Percentiles rank a stretch among this genome's conserved stretches.
These are phyloP conservation scores for Hippophae tibetana DNA, from an alignment of 306 rosid genomes.

Conservation along the genomic window DNA sequence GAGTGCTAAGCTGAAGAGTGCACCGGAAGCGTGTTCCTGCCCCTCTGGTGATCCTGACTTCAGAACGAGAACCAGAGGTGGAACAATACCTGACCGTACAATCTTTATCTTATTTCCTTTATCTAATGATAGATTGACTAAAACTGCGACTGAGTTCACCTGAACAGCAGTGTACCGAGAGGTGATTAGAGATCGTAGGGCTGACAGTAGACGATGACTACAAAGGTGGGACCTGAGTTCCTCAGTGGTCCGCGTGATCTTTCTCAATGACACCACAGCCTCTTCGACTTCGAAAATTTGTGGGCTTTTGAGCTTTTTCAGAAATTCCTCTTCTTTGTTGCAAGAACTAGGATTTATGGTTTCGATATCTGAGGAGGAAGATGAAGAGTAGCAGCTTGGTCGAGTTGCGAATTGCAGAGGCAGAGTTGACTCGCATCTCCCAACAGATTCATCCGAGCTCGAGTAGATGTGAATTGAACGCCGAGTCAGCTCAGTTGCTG, in stretches of 20 bases:
- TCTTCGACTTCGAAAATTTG: constrained; percentile 42
- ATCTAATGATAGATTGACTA: constrained; percentile 71
- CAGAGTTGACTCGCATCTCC: constrained; percentile 25
- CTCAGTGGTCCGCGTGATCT: constrained; percentile 44
- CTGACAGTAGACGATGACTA: constrained; percentile 34
- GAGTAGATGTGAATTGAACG: constrained; percentile 26
- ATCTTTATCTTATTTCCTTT: constrained; percentile 65
- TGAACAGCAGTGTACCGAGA: constrained; percentile 43
- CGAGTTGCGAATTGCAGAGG: constrained; percentile 40
- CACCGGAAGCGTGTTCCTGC: constrained; percentile 81
- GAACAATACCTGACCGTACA: constrained; percentile 83
- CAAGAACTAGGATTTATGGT: constrained; percentile 12
- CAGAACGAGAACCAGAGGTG: constrained; percentile 56
- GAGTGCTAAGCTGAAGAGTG: constrained; percentile 69
- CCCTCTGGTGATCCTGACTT: constrained; percentile 59
- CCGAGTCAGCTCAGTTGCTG: constrained; percentile 30
- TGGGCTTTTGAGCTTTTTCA: constrained; percentile 39
- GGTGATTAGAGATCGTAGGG: constrained; percentile 33
- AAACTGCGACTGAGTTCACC: constrained; percentile 65
- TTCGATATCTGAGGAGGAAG: constrained; percentile 47
- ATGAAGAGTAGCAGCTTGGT: constrained; percentile 54
- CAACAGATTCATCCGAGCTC: constrained; percentile 47
- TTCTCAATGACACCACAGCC: constrained; percentile 42
- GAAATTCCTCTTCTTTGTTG: constrained; percentile 43
- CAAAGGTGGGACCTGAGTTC: constrained; percentile 53